These are phyloP conservation scores for Protomyces lactucae-debilis DNA, from an alignment of 1,139 yeast genomes.

Conservation along the genomic window DNA sequence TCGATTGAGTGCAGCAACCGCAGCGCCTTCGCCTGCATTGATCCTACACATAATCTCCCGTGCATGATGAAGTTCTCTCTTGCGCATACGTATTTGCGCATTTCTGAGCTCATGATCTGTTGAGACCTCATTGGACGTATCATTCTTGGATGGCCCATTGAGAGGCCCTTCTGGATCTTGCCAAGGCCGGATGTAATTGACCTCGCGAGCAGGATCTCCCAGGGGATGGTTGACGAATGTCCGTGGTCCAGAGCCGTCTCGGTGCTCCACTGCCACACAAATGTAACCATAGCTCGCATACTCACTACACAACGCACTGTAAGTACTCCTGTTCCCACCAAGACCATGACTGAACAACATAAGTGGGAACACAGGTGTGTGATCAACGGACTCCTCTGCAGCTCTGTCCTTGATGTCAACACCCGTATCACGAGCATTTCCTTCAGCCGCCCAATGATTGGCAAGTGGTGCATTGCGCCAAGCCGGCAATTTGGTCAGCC, in stretches of 20 bases:
- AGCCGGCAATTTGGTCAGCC: constrained; percentile 22
- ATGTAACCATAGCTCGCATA: constrained; percentile 34
- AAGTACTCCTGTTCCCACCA: constrained; percentile 34
- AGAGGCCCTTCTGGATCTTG: constrained; percentile 1
- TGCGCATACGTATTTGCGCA: constrained; percentile 20
- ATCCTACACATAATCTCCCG: constrained; percentile 2
- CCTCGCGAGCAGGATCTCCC: constrained; percentile 13
- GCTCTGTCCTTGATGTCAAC: constrained; percentile 8
- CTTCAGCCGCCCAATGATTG: constrained; percentile 21
- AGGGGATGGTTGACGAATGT: constrained; percentile 16
- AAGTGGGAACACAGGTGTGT: constrained; percentile 31
- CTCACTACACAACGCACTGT: constrained; percentile 34
- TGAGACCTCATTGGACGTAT: constrained; percentile 14
- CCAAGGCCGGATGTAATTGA: constrained; percentile 6
- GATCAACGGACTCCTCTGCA: not conserved
- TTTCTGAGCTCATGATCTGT: constrained; percentile 24
- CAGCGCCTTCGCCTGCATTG: constrained; percentile 14
- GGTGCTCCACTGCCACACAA: constrained; percentile 33
- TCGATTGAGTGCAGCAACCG: constrained; percentile 2
- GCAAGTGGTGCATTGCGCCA: constrained; percentile 27
- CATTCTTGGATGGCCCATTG: constrained; percentile 7
- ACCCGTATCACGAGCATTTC: constrained; percentile 16
- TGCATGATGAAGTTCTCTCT: constrained; percentile 11
- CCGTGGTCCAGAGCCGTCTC: constrained; percentile 31
- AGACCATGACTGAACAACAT: constrained; percentile 34